Percentiles rank a stretch among this genome's conserved stretches.
Evolutionary conservation across 805 yeast species (phyloP).

Genomic region (Candida piceae): DNA sequence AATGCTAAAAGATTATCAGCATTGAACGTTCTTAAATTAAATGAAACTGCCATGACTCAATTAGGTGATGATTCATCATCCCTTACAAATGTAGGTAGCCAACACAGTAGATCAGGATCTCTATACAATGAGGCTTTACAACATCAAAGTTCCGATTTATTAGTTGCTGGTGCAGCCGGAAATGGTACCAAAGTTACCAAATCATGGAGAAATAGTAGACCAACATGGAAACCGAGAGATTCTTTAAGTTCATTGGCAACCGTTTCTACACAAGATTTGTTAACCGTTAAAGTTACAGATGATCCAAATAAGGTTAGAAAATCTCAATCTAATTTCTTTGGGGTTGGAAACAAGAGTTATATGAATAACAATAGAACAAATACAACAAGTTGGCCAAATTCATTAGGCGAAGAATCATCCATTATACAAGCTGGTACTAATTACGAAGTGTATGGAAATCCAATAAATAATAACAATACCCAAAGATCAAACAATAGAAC

Average conservation of each 20-base stretch:
- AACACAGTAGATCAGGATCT: conserved; percentile 25
- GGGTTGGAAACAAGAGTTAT: not conserved
- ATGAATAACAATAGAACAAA: conserved; percentile 20
- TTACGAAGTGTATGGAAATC: not conserved
- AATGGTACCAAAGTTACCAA: conserved; percentile 34
- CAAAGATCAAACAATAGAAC: not conserved
- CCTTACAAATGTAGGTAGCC: conserved; percentile 46
- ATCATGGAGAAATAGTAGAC: conserved; percentile 55
- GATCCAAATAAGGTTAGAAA: conserved; percentile 40
- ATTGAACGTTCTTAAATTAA: conserved; percentile 47
- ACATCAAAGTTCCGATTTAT: conserved; percentile 36
- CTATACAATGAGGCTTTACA: conserved; percentile 36
- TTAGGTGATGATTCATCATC: conserved; percentile 40
- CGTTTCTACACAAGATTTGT: conserved; percentile 77
- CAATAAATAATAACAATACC: not conserved
- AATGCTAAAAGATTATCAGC: conserved; percentile 39
- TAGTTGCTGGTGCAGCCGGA: conserved; percentile 22
- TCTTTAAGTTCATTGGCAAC: conserved; percentile 74
- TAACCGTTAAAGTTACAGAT: conserved; percentile 73
- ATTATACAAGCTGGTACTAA: not conserved
- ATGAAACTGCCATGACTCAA: conserved; percentile 32
- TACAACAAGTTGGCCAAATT: conserved; percentile 25
- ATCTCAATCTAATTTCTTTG: conserved; percentile 26
- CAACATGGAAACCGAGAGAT: conserved; percentile 47
- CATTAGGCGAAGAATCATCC: not conserved